Evolutionary conservation across 2,329 filamentous ascomycete genomes (phyloP), one percentile per base, ranked within the genome.

Genomic region (Botrytis fragariae): DNA sequence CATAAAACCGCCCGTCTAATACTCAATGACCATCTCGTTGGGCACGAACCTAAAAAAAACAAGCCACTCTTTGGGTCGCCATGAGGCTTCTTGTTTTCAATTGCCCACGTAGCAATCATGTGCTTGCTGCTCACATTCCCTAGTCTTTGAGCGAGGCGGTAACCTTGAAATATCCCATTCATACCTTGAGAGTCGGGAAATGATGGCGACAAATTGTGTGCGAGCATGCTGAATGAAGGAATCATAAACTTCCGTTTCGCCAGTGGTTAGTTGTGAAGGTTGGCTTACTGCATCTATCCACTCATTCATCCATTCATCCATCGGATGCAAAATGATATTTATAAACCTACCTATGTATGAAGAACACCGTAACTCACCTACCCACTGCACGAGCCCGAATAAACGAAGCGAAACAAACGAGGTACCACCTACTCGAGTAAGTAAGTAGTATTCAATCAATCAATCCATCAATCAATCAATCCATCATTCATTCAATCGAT

Each of bases 101-200:
- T 44, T 14, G 65, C 65, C 65, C 65, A 69, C 65, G 65, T 69
- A 69, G 51, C 65, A 69, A 69, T 57, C 65, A 69, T 57, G 65
- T 32, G 65, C 65, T 54, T 32, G 65, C 65, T 54, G 42, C 48
- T 54, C 25, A 18, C 22, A 37, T 39, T 45, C 44, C 44, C 63
- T 51, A 65, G 63, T 32, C 32, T 35, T 37, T n/a, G 35, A n/a
- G 32, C 14, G 16, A 67, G 45, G 64, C 64, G 35, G 10, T n/a
- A 44, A 44, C 61, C n/a, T 39, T 44, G 42, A 44, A 62, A 44
- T 42, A 20, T 63, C 37, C 61, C 37, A 63, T 63, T 63, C 37
- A n/a, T 18, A 42, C 61, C 29, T 45, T 48, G 42, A 20, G 42
- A 22, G n/a, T 29, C 25, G n/a, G 25, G 14, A 16, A 18, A 29